These are phyloP conservation scores for Debaryomyces nepalensis DNA, from an alignment of 1,139 yeast species.

Conservation along the genomic window DNA sequence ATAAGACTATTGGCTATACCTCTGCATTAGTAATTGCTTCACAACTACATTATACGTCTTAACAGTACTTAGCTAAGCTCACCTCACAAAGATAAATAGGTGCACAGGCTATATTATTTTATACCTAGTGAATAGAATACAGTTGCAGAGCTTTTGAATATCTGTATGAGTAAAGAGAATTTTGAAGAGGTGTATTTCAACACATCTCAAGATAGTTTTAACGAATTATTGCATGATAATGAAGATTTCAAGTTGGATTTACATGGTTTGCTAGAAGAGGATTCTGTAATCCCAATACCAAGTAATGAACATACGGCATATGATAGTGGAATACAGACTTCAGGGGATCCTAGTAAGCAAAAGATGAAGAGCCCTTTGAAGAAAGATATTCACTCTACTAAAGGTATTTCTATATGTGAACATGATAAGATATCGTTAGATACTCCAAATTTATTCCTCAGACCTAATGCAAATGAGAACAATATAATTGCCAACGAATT, in stretches of 20 bases:
- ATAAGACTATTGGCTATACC: background rate
- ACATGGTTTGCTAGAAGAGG: slow-evolving; percentile 25
- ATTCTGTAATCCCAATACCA: slow-evolving; percentile 6
- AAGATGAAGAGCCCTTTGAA: slow-evolving; percentile 14
- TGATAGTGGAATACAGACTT: background rate
- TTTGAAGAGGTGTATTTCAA: slow-evolving; percentile 10
- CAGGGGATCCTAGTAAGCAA: background rate
- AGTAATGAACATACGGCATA: slow-evolving; percentile 9
- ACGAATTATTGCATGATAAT: slow-evolving; percentile 18
- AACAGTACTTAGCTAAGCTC: slow-evolving; percentile 4
- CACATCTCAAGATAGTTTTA: slow-evolving; percentile 15
- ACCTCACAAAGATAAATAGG: slow-evolving; percentile 5
- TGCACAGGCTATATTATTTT: slow-evolving; percentile 4
- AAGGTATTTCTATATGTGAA: slow-evolving; percentile 12
- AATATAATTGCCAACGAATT: slow-evolving; percentile 36
- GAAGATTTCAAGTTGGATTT: slow-evolving; percentile 35
- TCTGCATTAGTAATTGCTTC: slow-evolving; percentile 1
- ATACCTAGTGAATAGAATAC: slow-evolving; percentile 4
- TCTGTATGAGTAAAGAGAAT: slow-evolving; percentile 8
- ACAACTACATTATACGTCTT: background rate
- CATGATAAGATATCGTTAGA: slow-evolving; percentile 13
- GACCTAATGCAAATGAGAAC: slow-evolving; percentile 19
- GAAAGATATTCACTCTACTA: slow-evolving; percentile 8
- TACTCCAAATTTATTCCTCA: slow-evolving; percentile 12
- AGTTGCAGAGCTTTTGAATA: slow-evolving; percentile 3